These are phyloP conservation scores for Pythium coloratum DNA, from an alignment of 352 stramenopile species.

Conservation along the genomic window DNA sequence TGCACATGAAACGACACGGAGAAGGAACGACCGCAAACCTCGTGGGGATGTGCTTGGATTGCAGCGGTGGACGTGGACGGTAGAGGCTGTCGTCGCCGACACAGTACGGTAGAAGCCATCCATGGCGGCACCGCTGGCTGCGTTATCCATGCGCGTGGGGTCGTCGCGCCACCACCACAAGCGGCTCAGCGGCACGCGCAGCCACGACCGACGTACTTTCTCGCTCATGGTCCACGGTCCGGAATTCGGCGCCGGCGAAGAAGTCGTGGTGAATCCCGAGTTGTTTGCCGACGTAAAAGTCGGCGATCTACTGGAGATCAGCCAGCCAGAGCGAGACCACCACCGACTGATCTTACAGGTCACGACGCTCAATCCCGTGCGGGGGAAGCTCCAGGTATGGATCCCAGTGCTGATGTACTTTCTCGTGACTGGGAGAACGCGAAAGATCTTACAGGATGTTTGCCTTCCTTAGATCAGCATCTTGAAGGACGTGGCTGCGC, in stretches of 20 bases:
- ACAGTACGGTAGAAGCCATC: not conserved
- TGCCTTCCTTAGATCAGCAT: slow-evolving; percentile 53
- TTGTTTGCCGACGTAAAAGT: slow-evolving; percentile 59
- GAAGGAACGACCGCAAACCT: not conserved
- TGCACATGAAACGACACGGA: not conserved
- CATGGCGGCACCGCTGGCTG: not conserved
- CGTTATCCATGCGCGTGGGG: not conserved
- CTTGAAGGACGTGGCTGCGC: slow-evolving; percentile 66
- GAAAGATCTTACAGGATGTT: not conserved
- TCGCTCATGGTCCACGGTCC: slow-evolving; percentile 72
- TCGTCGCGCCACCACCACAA: slow-evolving; percentile 26
- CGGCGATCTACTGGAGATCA: slow-evolving; percentile 59
- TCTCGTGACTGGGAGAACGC: not conserved
- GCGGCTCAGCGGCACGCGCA: slow-evolving; percentile 31
- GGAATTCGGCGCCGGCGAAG: slow-evolving; percentile 64
- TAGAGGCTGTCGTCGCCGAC: no score
- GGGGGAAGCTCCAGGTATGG: slow-evolving; percentile 61
- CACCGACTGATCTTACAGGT: slow-evolving; percentile 68
- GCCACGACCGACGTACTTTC: slow-evolving; percentile 38
- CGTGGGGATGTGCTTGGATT: not conserved
- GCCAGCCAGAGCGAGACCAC: slow-evolving; percentile 54
- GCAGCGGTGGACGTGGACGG: no score
- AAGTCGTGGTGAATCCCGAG: slow-evolving; percentile 79
- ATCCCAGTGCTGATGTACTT: slow-evolving; percentile 1
- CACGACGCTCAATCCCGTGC: slow-evolving; percentile 56